Base-by-base conservation (phyloP, 164 flowering plant genomes). In the Vitis cinerea region DNA sequence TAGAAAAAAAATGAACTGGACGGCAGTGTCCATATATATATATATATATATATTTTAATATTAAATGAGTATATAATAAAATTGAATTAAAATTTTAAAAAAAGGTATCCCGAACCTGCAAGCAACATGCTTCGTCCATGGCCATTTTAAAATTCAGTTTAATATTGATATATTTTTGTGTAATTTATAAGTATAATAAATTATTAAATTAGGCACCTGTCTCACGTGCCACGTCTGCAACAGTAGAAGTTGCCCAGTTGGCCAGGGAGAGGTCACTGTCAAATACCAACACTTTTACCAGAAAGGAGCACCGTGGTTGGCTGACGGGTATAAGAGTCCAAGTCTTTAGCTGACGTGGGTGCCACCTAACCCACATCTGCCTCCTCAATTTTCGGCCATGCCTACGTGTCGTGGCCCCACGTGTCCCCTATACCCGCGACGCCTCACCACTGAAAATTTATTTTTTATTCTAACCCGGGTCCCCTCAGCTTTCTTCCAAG, bases 191-290 rank as follows among this genome's bases (percentile, higher is more conserved):
- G 10, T 1, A 17, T 15, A 10, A 16, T 9, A 16, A 2, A 62
- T 13, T 15, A 62, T 12, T 4, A 62, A 44, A 48, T 51, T 66
- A 2, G 65, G 74, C 65, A 70, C 50, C 57, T 71, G 83, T 65
- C 69, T 73, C 75, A 71, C 66, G 61, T 66, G 79, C 66, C 0
- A 59, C 50, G 75, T 50, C 66, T 19, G 60, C 37, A 54, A 76
- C 69, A 73, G 67, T 15, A 8, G 64, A 51, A 59, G 30, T 10
- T 74, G 82, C 77, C 81, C n/a, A 14, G 58, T 57, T 10, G 69
- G 85, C 81, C 83, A 84, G 83, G 81, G 56, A 56, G 51, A 75
- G 55, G 69, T 87, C 86, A 63, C 63, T 75, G 61, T 87, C 91
- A 62, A 51, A 50, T 54, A 49, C 87, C 82, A 76, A 75, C 84